Base-by-base conservation (phyloP, 2,329 filamentous ascomycete genomes). In the Xylariomycetidae sp. region DNA sequence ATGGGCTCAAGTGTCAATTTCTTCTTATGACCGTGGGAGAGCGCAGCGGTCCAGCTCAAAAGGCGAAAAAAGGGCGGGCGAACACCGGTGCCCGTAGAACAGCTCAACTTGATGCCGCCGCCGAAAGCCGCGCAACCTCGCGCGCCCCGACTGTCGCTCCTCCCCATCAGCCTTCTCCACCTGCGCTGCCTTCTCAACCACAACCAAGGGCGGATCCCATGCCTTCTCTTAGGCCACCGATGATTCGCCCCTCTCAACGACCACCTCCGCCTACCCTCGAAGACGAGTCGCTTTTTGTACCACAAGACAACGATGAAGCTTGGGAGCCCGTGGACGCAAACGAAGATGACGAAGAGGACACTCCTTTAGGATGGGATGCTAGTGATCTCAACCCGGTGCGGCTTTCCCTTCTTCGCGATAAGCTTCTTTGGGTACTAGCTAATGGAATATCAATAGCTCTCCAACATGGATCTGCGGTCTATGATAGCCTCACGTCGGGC, bases 1-100 rank as follows among this genome's bases (percentile, higher is more conserved):
- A 82, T 37, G 83, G 80, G 20, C 68, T 89, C 19, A 62, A 75
- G 23, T 86, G 80, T 57, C 82, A 89, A 44, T 89, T 88, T 48
- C 82, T 88, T 27, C 71, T 90, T 40, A 89, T 88, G 84, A 90
- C 85, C 1, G 78, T 84, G 7, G 85, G 85, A 11, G 83, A 88
- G 45, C 67, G 70, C 37, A 67, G 61, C 17, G 70, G 67, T 28
- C 57, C 66, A 5, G 57, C 55, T 9, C 69, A 69, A 38, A 72
- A 67, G 50, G 64, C 63, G 27, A 73, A 67, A 42, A 73, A 55
- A 40, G 32, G 51, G 6, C 53, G 54, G 17, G 44, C 50, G 13
- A 59, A 65, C 40, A 57, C 59, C 28, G 74, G 68, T 44, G 55
- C 57, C 18, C 51, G 58, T 15, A 48, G 56, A 11, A 54, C 57